Evolutionary conservation across 805 yeast species (phyloP), one percentile per base, ranked within the genome.

Genomic region (Starmerella vaccinii): DNA sequence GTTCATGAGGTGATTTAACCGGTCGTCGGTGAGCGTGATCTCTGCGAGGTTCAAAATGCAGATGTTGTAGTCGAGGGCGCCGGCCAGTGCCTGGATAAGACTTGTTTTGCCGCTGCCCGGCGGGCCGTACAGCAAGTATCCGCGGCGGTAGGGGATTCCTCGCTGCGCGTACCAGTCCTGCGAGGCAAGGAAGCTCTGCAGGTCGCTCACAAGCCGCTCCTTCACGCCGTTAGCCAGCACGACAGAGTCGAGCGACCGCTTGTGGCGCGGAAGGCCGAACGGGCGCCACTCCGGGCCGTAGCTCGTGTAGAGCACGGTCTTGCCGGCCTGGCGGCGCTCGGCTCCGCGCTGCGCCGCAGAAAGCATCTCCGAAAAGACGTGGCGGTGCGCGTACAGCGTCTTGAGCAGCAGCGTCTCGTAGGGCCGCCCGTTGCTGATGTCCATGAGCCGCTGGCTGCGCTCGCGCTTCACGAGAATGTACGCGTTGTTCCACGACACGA

Each of bases 201-300:
- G 88, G 63, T 92, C 98, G 1, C 61, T 59, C 3, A 85, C 62
- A 21, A 92, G 78, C 9, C 64, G 58, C 51, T 82, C 84, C 53
- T 80, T 80, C 46, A 92, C 72, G 2, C 85, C 88, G 22, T 74
- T 65, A 65, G 88, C 97, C 48, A 92, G 70, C 23, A 92, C 80
- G 15, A 92, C 98, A 7, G 95, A 84, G 4, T 84, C 90, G 34
- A 90, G 68, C 24, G 82, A 68, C 59, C 98, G 74, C 68, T 90
- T 90, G 60, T 81, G 82, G 55, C 96, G 75, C 1, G 98, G 97
- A 63, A 82, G 89, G 2, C 98, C 98, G 71, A 92, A 92, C 4
- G 95, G 95, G 61, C 97, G 74, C 98, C 98, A 92, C 63, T 92
- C 98, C 26, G 95, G 95, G 0, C 97, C 98, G 86, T 92, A 90